A percentile compares a stretch with the other conserved stretches of the same genome.
Evolutionary conservation across 176 grass and related monocot genomes (phyloP).

Genomic region (Triticum aestivum): IWGSC_CS_RefSeq_v2.1 NC_057797.1:676902754-676903253

Average conservation of each 20-base stretch:
- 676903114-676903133: neutral
- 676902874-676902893: too few relatives aligned
- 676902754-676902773: too few relatives aligned
- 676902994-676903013: neutral
- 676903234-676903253: neutral
- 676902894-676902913: too few relatives aligned
- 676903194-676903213: neutral
- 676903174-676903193: neutral
- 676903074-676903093: conserved; percentile 8
- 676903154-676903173: neutral
- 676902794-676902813: neutral
- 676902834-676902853: too few relatives aligned
- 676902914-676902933: too few relatives aligned
- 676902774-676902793: too few relatives aligned
- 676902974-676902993: neutral
- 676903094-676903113: neutral
- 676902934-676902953: too few relatives aligned
- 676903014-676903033: neutral
- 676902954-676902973: too few relatives aligned
- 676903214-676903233: neutral
- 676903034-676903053: neutral
- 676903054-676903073: neutral
- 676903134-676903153: neutral
- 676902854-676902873: too few relatives aligned
- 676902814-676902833: too few relatives aligned